Base-by-base conservation (phyloP, 2,329 filamentous ascomycete genomes). In the Ophiostoma sp. region DNA sequence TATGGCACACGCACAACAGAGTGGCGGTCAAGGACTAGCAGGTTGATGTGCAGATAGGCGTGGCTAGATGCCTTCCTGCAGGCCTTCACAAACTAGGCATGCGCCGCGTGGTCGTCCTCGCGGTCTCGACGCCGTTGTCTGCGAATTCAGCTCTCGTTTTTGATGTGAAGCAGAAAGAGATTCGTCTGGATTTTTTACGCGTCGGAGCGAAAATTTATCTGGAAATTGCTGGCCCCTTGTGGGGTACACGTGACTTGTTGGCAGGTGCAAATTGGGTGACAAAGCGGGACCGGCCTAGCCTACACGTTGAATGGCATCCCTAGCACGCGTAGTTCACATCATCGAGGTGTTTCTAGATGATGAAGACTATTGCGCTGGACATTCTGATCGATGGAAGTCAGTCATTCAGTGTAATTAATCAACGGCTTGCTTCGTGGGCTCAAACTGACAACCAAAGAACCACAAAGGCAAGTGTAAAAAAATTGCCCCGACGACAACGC, bases 1-100 rank as follows among this genome's bases (percentile, higher is more conserved):
- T 9, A 55, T 55, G 49, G 27, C 18, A 55, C n/a, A 58, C 52
- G 52, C 52, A 58, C 52, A 11, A 38, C 55, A 60, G 55, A 60
- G 55, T 60, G n/a, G 55, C 55, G 55, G 55, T 60, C 55, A 60
- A 60, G 55, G 12, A 38, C n/a, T 27, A 18, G 27, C 49, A 8
- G n/a, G 49, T n/a, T 27, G 27, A 27, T 27, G 27, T 27, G 27
- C 27, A 27, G 27, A 55, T 55, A 9, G 8, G 49, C 49, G 49
- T 55, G 49, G 12, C 18, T 14, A 55, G n/a, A 27, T 55, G 49
- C n/a, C 8, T 55, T 9, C 18, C 42, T 45, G 42, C 42, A 45
- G 42, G n/a, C 27, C 49, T 8, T 55, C 5, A 55, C 7, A 55
- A 11, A 14, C 49, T 55, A 27, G 49, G 49, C 49, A 18, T 11